Evolutionary conservation across 2,329 filamentous ascomycete species (phyloP), one percentile per base, ranked within the genome.

Genomic region (Taxawa tesnikishii): DNA sequence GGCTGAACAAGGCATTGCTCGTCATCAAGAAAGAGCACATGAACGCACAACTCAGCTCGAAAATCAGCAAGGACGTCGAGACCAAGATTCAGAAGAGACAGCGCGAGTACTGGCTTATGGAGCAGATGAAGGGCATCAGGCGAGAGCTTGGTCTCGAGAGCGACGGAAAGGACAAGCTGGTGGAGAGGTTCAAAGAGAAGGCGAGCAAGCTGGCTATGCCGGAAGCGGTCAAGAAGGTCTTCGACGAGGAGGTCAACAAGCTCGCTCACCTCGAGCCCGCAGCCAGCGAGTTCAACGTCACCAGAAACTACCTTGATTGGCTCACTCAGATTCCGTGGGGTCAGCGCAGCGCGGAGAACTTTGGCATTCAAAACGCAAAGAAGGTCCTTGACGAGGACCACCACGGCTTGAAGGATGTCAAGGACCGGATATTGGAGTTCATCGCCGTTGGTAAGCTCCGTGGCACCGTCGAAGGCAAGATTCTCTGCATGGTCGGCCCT

Each of bases 121-220:
- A 98, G 59, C 92, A 98, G 56, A 94, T 98, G 87, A 96, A 96
- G 65, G 90, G 87, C 15, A 98, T 98, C 50, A 80, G 84, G 37
- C 74, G 90, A 37, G 90, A 98, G 58, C 73, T 98, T 29, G 90
- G 92, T 14, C 83, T 98, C 32, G 92, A 98, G 55, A 93, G 84
- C 5, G 90, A 98, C 51, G 90, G 92, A 42, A 98, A 96, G 60
- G 90, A 98, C 51, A 96, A 96, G 62, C 68, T 98, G 9, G 83
- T 98, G 2, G 90, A 96, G 56, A 93, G 83, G 55, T 98, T 98
- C 66, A 90, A 84, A 59, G 87, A 94, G 50, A 94, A 94, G 67
- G 85, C 84, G 0, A 70, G 73, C 51, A 94, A 92, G 54, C 68
- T 98, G 29, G 85, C 87, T 3, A 98, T 98, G 90, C 90, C 90